phyloP scores from a whole-genome alignment of 2,329 filamentous ascomycete species.

The Colletotrichum orbiculare region DNA sequence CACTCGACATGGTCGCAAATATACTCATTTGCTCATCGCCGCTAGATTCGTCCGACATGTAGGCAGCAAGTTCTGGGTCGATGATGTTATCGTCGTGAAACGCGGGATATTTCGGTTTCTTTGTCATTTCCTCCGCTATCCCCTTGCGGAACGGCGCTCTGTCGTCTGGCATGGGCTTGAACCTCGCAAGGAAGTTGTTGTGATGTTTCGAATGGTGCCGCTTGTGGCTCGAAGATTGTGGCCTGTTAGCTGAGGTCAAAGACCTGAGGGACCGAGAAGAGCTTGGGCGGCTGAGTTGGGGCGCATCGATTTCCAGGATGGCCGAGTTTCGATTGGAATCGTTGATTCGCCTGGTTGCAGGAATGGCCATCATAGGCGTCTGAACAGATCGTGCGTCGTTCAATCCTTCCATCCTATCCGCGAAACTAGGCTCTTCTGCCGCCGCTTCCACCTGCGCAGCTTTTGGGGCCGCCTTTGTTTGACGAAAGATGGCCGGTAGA shows the following conservation, averaged over 20 bases:
- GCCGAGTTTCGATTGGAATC: slow-evolving; percentile 89
- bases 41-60: slow-evolving; percentile 95
- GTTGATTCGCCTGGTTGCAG: slow-evolving; percentile 71
- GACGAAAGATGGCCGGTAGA: slow-evolving; percentile 71
- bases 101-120: slow-evolving; percentile 79
- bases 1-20: slow-evolving; percentile 78
- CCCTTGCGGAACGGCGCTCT: slow-evolving; percentile 87
- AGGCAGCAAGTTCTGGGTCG: slow-evolving; percentile 93
- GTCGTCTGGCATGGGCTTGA: slow-evolving; percentile 79
- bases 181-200: slow-evolving; percentile 82
- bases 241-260: slow-evolving; percentile 69
- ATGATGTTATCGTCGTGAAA: slow-evolving; percentile 99
- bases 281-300: slow-evolving; percentile 87
- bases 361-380: slow-evolving; percentile 79
- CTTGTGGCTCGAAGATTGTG: slow-evolving; percentile 83
- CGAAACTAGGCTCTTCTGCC: slow-evolving; percentile 52
- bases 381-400: slow-evolving; percentile 65
- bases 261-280: slow-evolving; percentile 92
- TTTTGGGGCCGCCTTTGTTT: slow-evolving; percentile 54
- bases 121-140: slow-evolving; percentile 71
- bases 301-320: slow-evolving; percentile 88
- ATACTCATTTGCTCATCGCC: slow-evolving; percentile 93
- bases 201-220: slow-evolving; percentile 80
- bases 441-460: slow-evolving; percentile 51
- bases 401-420: slow-evolving; percentile 53